Percentiles rank a stretch among this genome's conserved stretches.
Conservation (phyloP, 306 rosid species). For the Vicia faba region DNA sequence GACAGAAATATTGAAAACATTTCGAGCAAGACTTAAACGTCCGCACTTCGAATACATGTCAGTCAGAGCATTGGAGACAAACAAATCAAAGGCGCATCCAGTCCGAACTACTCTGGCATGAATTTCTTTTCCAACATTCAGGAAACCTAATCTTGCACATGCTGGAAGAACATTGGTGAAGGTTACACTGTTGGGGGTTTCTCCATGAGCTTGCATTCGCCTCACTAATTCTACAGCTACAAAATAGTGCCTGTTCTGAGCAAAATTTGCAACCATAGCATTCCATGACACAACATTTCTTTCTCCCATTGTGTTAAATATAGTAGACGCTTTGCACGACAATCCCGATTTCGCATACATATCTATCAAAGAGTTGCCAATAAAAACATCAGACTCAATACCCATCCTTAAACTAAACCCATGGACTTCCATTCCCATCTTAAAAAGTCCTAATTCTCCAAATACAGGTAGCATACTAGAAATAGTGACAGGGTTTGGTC, state of each 20-base stretch:
- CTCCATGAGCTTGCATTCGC: conserved; percentile 70
- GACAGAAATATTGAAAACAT: conserved; percentile 61
- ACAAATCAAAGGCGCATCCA: conserved; percentile 59
- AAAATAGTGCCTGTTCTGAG: conserved; percentile 67
- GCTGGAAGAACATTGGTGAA: conserved; percentile 90
- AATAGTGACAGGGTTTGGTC: conserved; percentile 70
- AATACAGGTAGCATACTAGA: conserved; percentile 74
- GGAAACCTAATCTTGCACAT: conserved; percentile 71
- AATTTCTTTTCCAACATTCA: conserved; percentile 69
- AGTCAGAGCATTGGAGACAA: conserved; percentile 76
- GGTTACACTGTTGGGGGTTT: conserved; percentile 67
- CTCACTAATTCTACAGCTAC: conserved; percentile 61
- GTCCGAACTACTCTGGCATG: conserved; percentile 63
- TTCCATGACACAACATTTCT: conserved; percentile 86
- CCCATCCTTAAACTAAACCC: conserved; percentile 65
- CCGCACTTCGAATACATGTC: conserved; percentile 89
- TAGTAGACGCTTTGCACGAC: conserved; percentile 49
- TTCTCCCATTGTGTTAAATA: conserved; percentile 58
- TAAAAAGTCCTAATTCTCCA: conserved; percentile 62
- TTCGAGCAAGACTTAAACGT: conserved; percentile 57
- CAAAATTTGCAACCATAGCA: conserved; percentile 84
- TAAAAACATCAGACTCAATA: conserved; percentile 62
- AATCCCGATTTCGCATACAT: conserved; percentile 80
- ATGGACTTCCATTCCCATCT: conserved; percentile 66
- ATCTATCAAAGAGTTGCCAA: conserved; percentile 75